A percentile compares a stretch with the other conserved stretches of the same genome.
Conservation (phyloP, 371 early-diverging fungal species). For the Mycotypha africana region DNA sequence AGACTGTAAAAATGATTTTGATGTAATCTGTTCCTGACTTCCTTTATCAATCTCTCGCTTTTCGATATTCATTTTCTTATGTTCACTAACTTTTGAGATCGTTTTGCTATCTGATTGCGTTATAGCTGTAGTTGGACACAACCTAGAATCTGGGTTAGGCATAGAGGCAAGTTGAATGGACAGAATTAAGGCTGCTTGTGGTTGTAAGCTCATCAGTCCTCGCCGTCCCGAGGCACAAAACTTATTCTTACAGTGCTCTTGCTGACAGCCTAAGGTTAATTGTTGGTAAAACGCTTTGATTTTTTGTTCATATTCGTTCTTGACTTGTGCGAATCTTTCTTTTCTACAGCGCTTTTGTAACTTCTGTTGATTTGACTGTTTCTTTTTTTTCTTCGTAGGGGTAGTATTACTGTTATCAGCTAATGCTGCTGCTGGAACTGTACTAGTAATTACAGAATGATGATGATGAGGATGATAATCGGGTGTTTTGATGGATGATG, state of each 20-base stretch:
- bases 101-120: no score
- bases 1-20: slow-evolving; percentile 32
- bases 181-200: slow-evolving; percentile 43
- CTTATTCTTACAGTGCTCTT: slow-evolving; percentile 29
- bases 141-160: slow-evolving; percentile 15
- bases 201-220: slow-evolving; percentile 33
- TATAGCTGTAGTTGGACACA: no score
- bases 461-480: no score
- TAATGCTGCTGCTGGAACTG: no score
- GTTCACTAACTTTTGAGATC: no score
- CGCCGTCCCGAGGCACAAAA: slow-evolving; percentile 40
- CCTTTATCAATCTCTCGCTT: no score
- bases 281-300: slow-evolving; percentile 38
- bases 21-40: background rate
- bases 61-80: no score
- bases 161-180: slow-evolving; percentile 41
- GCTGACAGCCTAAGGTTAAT: slow-evolving; percentile 35
- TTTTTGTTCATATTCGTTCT: slow-evolving; percentile 25
- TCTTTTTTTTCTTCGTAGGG: no score
- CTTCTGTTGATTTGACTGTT: no score
- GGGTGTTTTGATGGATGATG: no score
- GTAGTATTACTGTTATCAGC: no score
- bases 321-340: slow-evolving; percentile 29
- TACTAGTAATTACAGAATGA: no score
- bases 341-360: background rate